Base-by-base conservation (phyloP, 2,329 filamentous ascomycete genomes). In the Aspergillus ruber region DNA sequence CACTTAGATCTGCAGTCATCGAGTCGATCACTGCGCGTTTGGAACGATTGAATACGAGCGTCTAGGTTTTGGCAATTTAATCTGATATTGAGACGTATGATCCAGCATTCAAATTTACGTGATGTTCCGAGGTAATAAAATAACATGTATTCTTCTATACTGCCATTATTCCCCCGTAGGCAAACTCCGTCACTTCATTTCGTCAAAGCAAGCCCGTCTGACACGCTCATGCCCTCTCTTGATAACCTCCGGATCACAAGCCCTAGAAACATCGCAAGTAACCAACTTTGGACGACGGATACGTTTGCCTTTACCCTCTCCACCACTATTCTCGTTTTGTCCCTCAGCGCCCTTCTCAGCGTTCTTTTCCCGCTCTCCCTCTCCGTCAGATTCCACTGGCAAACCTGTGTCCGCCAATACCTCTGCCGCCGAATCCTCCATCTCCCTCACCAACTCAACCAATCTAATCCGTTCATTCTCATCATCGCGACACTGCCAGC, bases 1-100 rank as follows among this genome's bases (percentile, higher is more conserved):
- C 23, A 50, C 10, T 45, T 45, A 72, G 69, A 46, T 70, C 69
- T 50, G 68, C 68, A 39, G 67, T 72, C 33, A 72, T 72, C 44
- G 68, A 72, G 25, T 67, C 66, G 6, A 72, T 72, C 21, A 70
- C 69, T 2, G 59, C 67, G 43, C 68, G 68, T 29, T 52, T 72
- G 12, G 68, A 68, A 47, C 65, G 68, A 38, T 58, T 72, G 12
- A 69, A 65, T 45, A 61, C 66, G 1, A 67, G 59, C 41, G 42
- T 71, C 20, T 65, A 47, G 60, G 36, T 18, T 39, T 39, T 18
- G 36, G 10, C 17, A 18, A 39, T 39, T 18, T 39, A n/a, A 17
- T 10, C 20, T 39, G 33, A 18, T 18, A 36, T 36, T 17, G 33
- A 36, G 33, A n/a, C n/a, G 9, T 36, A 15, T 36, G 33, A 18